Evolutionary conservation across 2,329 filamentous ascomycete species (phyloP).

Genomic region (Trichoderma gracile): DNA sequence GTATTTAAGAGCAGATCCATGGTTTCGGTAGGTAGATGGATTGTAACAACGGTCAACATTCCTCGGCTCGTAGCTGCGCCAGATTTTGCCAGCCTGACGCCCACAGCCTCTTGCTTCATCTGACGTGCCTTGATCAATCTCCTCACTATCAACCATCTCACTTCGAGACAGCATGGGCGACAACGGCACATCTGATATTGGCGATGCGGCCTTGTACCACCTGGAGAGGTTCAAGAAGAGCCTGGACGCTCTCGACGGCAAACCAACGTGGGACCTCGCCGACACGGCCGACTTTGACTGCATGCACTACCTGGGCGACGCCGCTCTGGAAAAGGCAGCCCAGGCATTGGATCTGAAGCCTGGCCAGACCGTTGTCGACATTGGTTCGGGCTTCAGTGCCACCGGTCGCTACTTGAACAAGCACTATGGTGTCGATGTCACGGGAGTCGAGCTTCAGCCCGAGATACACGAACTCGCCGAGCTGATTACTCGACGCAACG

Average conservation of each 20-base stretch:
- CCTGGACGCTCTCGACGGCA: neutral
- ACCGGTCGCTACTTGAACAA: constrained; percentile 13
- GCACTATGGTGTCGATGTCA: constrained; percentile 4
- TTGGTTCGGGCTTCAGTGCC: constrained; percentile 10
- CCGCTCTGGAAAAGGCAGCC: neutral
- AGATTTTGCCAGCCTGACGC: too few species aligned
- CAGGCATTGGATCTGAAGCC: neutral
- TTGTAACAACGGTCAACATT: too few species aligned
- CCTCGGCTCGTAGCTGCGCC: too few species aligned
- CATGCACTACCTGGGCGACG: constrained; percentile 13
- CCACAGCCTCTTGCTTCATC: too few species aligned
- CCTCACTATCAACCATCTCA: too few species aligned
- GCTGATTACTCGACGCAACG: neutral
- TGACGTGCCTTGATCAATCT: neutral
- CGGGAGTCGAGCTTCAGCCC: constrained; percentile 4
- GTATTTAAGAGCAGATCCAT: too few species aligned
- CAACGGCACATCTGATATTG: neutral
- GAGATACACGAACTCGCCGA: constrained; percentile 8
- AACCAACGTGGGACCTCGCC: constrained; percentile 10
- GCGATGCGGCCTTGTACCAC: constrained; percentile 8
- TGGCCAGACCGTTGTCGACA: constrained; percentile 5
- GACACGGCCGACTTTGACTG: constrained; percentile 17
- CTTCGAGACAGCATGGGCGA: neutral
- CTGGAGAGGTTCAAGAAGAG: neutral
- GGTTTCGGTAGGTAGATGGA: too few species aligned